phyloP scores from a whole-genome alignment of 768 basidiomycete species.

The Tulasnella sp. region DNA sequence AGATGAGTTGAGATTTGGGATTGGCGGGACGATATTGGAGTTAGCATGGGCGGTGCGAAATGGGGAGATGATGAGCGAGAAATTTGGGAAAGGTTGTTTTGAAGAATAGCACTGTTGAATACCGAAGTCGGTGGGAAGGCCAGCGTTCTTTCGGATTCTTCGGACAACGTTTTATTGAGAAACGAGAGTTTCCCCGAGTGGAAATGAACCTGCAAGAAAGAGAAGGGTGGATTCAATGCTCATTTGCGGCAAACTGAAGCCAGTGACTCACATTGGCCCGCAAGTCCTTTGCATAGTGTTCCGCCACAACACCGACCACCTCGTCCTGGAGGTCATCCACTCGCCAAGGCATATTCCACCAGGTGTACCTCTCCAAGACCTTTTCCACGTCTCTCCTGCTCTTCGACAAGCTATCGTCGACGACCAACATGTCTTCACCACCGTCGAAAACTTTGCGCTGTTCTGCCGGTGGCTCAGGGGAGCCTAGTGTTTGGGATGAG shows the following conservation, averaged over 20 bases:
- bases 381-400: background rate
- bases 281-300: conserved; percentile 22
- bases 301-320: conserved; percentile 3
- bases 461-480: background rate
- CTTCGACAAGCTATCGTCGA: background rate
- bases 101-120: conserved; percentile 22
- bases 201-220: conserved; percentile 51
- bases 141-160: background rate
- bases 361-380: conserved; percentile 39
- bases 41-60: background rate
- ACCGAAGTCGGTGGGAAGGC: conserved; percentile 6
- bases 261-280: conserved; percentile 8
- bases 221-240: background rate
- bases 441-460: background rate
- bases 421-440: background rate
- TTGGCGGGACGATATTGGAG: conserved; percentile 12
- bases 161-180: conserved; percentile 41
- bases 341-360: conserved; percentile 42
- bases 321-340: conserved; percentile 32
- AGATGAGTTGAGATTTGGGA: conserved; percentile 29
- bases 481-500: background rate
- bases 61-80: conserved; percentile 12
- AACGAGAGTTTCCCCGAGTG: conserved; percentile 58
- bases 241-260: background rate
- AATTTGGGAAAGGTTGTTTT: conserved; percentile 21